These are phyloP conservation scores for Penicillium coprophilum DNA, from an alignment of 495 filamentous ascomycete species.

Conservation along the genomic window DNA sequence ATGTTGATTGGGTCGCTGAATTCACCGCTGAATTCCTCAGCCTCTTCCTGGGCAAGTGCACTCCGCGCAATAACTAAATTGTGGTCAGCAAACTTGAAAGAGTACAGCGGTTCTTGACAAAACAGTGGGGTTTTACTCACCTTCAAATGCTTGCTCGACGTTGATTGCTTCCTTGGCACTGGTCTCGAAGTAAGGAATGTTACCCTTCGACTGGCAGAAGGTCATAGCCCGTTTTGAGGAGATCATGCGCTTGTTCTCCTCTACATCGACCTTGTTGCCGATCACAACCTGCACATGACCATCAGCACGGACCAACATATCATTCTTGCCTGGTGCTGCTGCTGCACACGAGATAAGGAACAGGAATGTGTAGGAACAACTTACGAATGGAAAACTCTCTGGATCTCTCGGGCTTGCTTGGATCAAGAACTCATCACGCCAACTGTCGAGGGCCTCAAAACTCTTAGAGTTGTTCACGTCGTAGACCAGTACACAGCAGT, in stretches of 20 bases:
- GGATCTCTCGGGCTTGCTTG: conserved; percentile 95
- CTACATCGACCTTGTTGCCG: conserved; percentile 98
- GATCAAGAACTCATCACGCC: conserved; percentile 98
- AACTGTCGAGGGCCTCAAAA: conserved; percentile 97
- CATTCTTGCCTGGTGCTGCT: conserved; percentile 1
- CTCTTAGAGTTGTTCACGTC: conserved; percentile 99
- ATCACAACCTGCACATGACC: conserved; percentile 67
- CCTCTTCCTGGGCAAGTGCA: conserved; percentile 93
- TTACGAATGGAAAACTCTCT: conserved; percentile 96
- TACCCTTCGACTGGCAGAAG: conserved; percentile 96
- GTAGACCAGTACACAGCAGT: conserved; percentile 98
- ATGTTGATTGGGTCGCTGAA: conserved; percentile 98
- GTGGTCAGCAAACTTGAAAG: conserved; percentile 2
- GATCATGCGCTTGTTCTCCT: conserved; percentile 96
- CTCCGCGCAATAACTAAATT: conserved; percentile 88
- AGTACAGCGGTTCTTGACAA: conserved; percentile 1
- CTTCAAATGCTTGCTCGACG: conserved; percentile 98
- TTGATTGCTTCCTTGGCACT: conserved; percentile 98
- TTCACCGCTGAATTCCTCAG: conserved; percentile 86
- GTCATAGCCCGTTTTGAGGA: conserved; percentile 93
- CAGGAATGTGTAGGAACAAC: conserved; percentile 26
- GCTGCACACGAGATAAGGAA: background rate
- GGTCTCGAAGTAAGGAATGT: conserved; percentile 98
- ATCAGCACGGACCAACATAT: conserved; percentile 8
- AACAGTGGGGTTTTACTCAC: conserved; percentile 44